A percentile compares a stretch with the other conserved stretches of the same genome.
Evolutionary conservation across 768 basidiomycete species (phyloP).

Genomic region (Lanmaoa pseudosensibilis): DNA sequence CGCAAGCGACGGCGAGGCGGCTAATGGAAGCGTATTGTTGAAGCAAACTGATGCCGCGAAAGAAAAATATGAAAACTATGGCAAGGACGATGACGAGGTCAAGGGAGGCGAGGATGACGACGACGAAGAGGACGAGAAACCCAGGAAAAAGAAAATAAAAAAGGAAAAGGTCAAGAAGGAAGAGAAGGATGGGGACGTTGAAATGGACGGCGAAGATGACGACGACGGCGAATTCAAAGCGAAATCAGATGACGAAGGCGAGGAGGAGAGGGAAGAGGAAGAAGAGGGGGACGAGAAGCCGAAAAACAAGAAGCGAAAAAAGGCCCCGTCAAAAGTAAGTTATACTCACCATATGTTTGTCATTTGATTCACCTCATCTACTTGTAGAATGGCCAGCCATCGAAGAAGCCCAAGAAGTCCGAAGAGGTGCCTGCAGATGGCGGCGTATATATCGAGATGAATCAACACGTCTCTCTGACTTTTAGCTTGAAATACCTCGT

Average conservation of each 20-base stretch:
- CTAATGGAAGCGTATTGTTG: constrained; percentile 83
- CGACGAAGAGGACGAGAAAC: constrained; percentile 32
- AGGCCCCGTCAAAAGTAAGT: constrained; percentile 49
- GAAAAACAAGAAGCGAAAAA: constrained; percentile 71
- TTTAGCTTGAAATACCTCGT: constrained; percentile 97
- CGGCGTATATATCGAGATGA: constrained; percentile 80
- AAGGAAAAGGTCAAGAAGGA: constrained; percentile 44
- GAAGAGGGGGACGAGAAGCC: constrained; percentile 52
- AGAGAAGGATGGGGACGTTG: constrained; percentile 42
- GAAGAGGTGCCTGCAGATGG: constrained; percentile 55
- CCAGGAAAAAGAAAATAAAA: constrained; percentile 30
- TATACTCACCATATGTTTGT: background rate
- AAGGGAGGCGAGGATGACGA: constrained; percentile 45
- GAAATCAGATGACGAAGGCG: constrained; percentile 46
- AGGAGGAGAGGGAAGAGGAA: constrained; percentile 51
- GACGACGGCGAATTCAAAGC: constrained; percentile 43
- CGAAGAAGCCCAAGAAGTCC: constrained; percentile 60
- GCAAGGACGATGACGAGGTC: constrained; percentile 43
- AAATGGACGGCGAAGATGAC: constrained; percentile 52
- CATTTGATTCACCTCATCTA: background rate
- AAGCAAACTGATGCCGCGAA: constrained; percentile 65
- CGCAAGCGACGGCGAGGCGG: constrained; percentile 89
- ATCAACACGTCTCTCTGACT: constrained; percentile 86
- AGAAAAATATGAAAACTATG: constrained; percentile 41
- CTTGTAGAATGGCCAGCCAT: constrained; percentile 37